Evolutionary conservation across 495 filamentous ascomycete genomes (phyloP), one percentile per base, ranked within the genome.

Genomic region (Hyaloscypha bicolor): DNA sequence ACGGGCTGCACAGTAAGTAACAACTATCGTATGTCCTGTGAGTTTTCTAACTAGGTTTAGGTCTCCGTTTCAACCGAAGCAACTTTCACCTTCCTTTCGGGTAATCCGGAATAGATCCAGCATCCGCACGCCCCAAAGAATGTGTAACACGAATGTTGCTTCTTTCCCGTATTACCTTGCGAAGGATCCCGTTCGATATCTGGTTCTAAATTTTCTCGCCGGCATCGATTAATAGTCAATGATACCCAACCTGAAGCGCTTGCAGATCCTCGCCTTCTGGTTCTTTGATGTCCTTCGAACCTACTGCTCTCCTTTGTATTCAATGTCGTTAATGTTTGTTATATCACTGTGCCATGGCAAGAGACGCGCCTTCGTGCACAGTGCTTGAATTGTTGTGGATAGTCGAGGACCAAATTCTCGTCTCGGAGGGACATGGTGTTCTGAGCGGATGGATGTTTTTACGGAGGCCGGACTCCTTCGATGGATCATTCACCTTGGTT

Each of bases 1-100:
- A 83, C 79, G 58, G 91, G 91, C 65, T 93, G 91, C 85, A 93
- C 91, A 67, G 90, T 92, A 82, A 78, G 85, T 83, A 5, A 6
- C 42, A 48, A 48, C 11, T 11, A 19, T 19, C 16, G 11, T 19
- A 14, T 19, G 31, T 51, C 55, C 2, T n/a, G 25, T 35, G 42
- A 48, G 42, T 48, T 25, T n/a, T 62, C 65, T 71, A 68, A 71
- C 51, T 14, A 42, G n/a, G 29, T 33, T 19, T 48, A 73, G 71
- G 69, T 68, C 55, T 55, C 62, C 6, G 63, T 66, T 8, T 51
- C 66, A 21, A 65, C 66, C 25, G 33, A 25, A 29, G 67, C 62
- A 21, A 39, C 39, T 8, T 71, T 65, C 22, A 53, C 29, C 31
- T 67, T 63, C 52, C 35, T 58, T 31, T 6, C 35, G 21, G 59